Percentiles rank a stretch among this genome's conserved stretches.
These are phyloP conservation scores for Gloeophyllum trabeum DNA, from an alignment of 768 basidiomycete species.

Conservation along the genomic window DNA sequence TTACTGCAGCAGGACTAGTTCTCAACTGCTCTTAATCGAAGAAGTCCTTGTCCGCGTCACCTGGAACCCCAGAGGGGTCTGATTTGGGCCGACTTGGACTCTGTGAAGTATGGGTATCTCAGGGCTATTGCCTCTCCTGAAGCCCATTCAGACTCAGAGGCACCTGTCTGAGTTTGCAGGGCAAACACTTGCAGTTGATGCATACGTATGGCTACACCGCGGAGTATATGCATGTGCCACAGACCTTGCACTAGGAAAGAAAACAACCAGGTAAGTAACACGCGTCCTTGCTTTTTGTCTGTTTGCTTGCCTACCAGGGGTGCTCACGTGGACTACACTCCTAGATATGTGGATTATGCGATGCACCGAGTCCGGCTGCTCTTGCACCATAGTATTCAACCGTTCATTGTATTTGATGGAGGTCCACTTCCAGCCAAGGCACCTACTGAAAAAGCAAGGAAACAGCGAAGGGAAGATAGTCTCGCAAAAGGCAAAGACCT, in stretches of 20 bases:
- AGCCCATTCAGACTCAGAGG: conserved; percentile 72
- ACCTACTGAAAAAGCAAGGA: conserved; percentile 76
- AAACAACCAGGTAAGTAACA: conserved; percentile 65
- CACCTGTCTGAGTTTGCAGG: conserved; percentile 78
- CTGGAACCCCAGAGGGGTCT: background rate
- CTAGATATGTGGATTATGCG: conserved; percentile 90
- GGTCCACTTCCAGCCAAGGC: conserved; percentile 92
- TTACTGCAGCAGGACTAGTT: background rate
- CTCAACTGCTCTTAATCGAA: too few species aligned
- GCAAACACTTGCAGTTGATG: conserved; percentile 85
- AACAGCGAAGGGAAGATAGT: conserved; percentile 65
- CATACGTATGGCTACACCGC: conserved; percentile 89
- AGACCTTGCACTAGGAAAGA: conserved; percentile 78
- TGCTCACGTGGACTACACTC: background rate
- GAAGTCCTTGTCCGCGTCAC: background rate
- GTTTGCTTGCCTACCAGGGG: background rate
- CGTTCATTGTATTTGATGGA: conserved; percentile 94
- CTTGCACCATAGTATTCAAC: conserved; percentile 72
- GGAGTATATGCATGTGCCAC: conserved; percentile 86
- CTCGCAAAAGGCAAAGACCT: conserved; percentile 64
- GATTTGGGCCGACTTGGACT: background rate
- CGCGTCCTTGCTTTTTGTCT: background rate
- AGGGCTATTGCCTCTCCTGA: conserved; percentile 82
- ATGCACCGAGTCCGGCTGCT: conserved; percentile 88
- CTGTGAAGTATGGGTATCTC: conserved; percentile 69